A percentile compares a stretch with the other conserved stretches of the same genome.
These are phyloP conservation scores for Fusarium austroafricanum DNA, from an alignment of 2,329 filamentous ascomycete species.

Conservation along the genomic window DNA sequence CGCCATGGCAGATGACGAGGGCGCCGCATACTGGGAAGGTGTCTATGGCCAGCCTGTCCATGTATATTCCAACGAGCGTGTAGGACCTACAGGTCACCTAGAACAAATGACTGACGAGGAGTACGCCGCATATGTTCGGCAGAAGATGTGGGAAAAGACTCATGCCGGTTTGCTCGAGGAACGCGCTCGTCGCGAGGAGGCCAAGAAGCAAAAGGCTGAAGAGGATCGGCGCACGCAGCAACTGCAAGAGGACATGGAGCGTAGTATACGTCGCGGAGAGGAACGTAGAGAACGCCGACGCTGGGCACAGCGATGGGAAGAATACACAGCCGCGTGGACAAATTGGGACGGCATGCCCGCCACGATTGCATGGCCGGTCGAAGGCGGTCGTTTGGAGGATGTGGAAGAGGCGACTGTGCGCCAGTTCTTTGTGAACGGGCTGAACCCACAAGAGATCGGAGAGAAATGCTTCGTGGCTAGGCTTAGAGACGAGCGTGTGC, in stretches of 20 bases:
- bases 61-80: conserved; percentile 69
- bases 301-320: conserved; percentile 71
- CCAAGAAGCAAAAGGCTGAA: conserved; percentile 62
- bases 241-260: conserved; percentile 74
- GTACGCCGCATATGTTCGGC: conserved; percentile 86
- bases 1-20: conserved; percentile 96
- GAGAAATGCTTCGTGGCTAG: conserved; percentile 59
- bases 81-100: conserved; percentile 65
- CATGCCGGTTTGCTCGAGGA: conserved; percentile 86
- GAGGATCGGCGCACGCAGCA: conserved; percentile 61
- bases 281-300: conserved; percentile 67
- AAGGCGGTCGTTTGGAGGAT: conserved; percentile 66
- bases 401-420: conserved; percentile 71
- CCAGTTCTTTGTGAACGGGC: conserved; percentile 71
- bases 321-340: conserved; percentile 74
- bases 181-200: conserved; percentile 69
- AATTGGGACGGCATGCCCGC: conserved; percentile 58
- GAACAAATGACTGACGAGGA: conserved; percentile 94
- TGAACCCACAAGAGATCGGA: conserved; percentile 57
- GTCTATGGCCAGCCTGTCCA: conserved; percentile 98
- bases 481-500: conserved; percentile 86
- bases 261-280: conserved; percentile 74
- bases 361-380: conserved; percentile 78
- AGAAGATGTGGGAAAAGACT: conserved; percentile 95
- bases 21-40: conserved; percentile 91